A percentile compares a stretch with the other conserved stretches of the same genome.
Conservation (phyloP, 1,139 yeast genomes). For the Candida sanyaensis region DNA sequence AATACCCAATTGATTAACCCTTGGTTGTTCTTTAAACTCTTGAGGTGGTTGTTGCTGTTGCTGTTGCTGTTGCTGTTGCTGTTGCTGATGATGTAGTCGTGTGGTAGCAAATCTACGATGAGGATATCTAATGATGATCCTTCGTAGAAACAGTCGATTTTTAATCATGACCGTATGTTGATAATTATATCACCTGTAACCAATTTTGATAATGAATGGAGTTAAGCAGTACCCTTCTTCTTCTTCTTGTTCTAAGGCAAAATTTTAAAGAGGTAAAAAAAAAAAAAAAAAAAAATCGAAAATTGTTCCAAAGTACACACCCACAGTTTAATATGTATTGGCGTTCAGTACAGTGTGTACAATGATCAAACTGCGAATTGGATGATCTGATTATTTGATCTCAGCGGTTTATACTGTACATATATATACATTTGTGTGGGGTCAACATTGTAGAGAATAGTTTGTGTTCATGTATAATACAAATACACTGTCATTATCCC, state of each 20-base stretch:
- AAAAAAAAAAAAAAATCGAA: too few species aligned
- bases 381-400: not conserved
- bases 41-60: not conserved
- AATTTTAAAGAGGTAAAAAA: too few species aligned
- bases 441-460: not conserved
- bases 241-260: too few species aligned
- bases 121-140: not conserved
- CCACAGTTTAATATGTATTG: not conserved
- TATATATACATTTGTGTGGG: not conserved
- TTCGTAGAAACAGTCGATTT: conserved; percentile 1
- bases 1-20: conserved; percentile 64
- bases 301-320: not conserved
- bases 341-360: too few species aligned
- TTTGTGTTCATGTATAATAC: too few species aligned
- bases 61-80: conserved; percentile 15
- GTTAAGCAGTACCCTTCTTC: not conserved
- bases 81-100: conserved; percentile 15
- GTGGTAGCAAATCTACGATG: conserved; percentile 1
- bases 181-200: not conserved
- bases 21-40: conserved; percentile 33
- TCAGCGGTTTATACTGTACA: too few species aligned
- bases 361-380: too few species aligned
- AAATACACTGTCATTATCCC: too few species aligned
- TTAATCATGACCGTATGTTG: not conserved
- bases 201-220: too few species aligned